These are phyloP conservation scores for Murraya paniculata DNA, from an alignment of 345 rosid species.

Conservation along the genomic window DNA sequence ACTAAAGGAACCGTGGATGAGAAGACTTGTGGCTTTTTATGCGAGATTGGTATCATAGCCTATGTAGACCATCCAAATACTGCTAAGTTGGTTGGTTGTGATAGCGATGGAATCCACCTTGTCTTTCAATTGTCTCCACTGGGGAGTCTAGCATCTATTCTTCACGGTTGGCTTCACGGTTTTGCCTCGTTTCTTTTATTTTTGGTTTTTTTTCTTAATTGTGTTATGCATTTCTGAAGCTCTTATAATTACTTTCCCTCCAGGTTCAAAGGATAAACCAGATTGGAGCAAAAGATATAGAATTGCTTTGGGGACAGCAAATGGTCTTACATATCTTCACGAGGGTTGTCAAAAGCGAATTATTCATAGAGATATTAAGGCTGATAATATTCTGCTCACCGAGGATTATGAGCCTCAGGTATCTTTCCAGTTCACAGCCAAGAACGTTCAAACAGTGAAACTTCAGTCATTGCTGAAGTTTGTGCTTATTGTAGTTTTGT, in stretches of 20 bases:
- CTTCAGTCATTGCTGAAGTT: slow-evolving; percentile 1
- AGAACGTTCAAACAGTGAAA: slow-evolving; percentile 6
- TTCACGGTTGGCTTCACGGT: slow-evolving; percentile 55
- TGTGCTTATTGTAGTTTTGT: not conserved
- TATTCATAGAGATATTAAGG: slow-evolving; percentile 95
- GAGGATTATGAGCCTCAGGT: slow-evolving; percentile 91
- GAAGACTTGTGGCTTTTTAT: slow-evolving; percentile 56
- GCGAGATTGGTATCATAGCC: slow-evolving; percentile 84
- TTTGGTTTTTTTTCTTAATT: not conserved
- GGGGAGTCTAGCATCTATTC: slow-evolving; percentile 76
- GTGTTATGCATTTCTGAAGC: not conserved
- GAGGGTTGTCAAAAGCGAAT: slow-evolving; percentile 76
- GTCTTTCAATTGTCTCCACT: slow-evolving; percentile 68
- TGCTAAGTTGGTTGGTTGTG: slow-evolving; percentile 82
- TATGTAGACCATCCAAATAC: slow-evolving; percentile 86
- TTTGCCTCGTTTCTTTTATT: not conserved
- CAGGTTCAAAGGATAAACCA: slow-evolving; percentile 51
- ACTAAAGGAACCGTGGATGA: slow-evolving; percentile 75
- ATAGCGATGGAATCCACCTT: slow-evolving; percentile 80
- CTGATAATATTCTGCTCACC: slow-evolving; percentile 86
- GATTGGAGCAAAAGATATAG: slow-evolving; percentile 83
- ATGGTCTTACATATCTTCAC: slow-evolving; percentile 85
- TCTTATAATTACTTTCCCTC: slow-evolving; percentile 19
- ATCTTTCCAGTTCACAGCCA: slow-evolving; percentile 22
- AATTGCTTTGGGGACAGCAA: slow-evolving; percentile 80